These are phyloP conservation scores for Lactarius evosmus DNA, from an alignment of 768 basidiomycete genomes.

Conservation along the genomic window DNA sequence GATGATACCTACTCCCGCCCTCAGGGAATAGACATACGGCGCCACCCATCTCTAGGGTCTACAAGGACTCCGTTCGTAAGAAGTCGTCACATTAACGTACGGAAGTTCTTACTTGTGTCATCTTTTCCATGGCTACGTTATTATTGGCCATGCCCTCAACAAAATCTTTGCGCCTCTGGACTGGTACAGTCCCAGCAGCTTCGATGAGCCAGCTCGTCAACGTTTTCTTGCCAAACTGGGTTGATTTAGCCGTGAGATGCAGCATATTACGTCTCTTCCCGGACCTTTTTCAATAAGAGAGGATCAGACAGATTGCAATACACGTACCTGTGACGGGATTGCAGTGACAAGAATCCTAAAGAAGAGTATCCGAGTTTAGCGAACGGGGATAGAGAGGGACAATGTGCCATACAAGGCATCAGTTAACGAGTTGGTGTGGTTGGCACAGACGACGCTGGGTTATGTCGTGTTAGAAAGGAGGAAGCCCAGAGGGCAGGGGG, in stretches of 20 bases:
- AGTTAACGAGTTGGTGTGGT: conserved; percentile 83
- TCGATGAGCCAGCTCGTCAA: conserved; percentile 92
- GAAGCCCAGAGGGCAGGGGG: neutral
- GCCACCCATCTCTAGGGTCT: conserved; percentile 76
- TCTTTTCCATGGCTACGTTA: conserved; percentile 58
- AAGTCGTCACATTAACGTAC: conserved; percentile 18
- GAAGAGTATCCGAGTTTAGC: neutral
- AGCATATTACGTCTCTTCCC: conserved; percentile 70
- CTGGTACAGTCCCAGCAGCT: conserved; percentile 81
- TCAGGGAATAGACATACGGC: conserved; percentile 85
- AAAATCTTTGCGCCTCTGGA: conserved; percentile 73
- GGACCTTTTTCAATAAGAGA: conserved; percentile 7
- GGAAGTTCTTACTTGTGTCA: conserved; percentile 53
- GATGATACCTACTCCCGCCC: conserved; percentile 81
- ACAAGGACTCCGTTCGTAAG: conserved; percentile 15
- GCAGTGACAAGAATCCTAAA: conserved; percentile 67
- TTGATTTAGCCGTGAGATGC: conserved; percentile 83
- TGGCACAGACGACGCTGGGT: conserved; percentile 74
- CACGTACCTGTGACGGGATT: conserved; percentile 61
- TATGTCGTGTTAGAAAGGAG: conserved; percentile 4
- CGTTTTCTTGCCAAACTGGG: conserved; percentile 77
- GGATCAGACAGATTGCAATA: conserved; percentile 2
- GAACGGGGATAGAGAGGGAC: neutral
- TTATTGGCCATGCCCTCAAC: conserved; percentile 58
- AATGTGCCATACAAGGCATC: conserved; percentile 68